These are phyloP conservation scores for Arabis hirsuta DNA, from an alignment of 345 rosid genomes.

Conservation along the genomic window DNA sequence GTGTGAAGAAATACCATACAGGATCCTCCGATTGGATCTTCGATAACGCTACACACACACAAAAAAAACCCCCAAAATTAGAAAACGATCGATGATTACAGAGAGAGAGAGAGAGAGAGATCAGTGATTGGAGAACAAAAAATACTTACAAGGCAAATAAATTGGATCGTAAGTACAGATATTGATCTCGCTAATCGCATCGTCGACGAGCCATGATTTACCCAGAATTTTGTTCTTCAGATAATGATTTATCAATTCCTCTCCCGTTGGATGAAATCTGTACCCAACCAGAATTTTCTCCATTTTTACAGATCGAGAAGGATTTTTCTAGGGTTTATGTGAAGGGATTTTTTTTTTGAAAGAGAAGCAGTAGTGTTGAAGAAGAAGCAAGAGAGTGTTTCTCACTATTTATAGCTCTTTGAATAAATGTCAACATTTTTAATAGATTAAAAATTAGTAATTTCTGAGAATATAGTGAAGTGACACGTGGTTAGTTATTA, in stretches of 20 bases:
- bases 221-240: constrained; percentile 33
- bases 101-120: neutral
- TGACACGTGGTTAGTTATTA: neutral
- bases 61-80: neutral
- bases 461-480: neutral
- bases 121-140: neutral
- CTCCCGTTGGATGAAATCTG: constrained; percentile 39
- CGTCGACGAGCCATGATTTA: constrained; percentile 27
- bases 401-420: neutral
- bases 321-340: neutral
- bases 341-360: neutral
- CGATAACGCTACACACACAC: constrained; percentile 12
- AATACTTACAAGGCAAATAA: constrained; percentile 45
- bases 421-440: neutral
- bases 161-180: constrained; percentile 40
- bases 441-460: too few relatives aligned
- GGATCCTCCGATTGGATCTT: constrained; percentile 33
- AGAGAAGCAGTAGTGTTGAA: neutral
- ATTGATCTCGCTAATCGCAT: constrained; percentile 36
- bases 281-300: constrained; percentile 19
- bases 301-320: constrained; percentile 11
- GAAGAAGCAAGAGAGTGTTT: neutral
- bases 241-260: constrained; percentile 36
- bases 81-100: constrained; percentile 11
- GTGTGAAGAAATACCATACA: constrained; percentile 51